A percentile compares a stretch with the other conserved stretches of the same genome.
These are phyloP conservation scores for Ambrosia artemisiifolia DNA, from an alignment of 129 eudicot genomes.

Conservation along the genomic window DNA sequence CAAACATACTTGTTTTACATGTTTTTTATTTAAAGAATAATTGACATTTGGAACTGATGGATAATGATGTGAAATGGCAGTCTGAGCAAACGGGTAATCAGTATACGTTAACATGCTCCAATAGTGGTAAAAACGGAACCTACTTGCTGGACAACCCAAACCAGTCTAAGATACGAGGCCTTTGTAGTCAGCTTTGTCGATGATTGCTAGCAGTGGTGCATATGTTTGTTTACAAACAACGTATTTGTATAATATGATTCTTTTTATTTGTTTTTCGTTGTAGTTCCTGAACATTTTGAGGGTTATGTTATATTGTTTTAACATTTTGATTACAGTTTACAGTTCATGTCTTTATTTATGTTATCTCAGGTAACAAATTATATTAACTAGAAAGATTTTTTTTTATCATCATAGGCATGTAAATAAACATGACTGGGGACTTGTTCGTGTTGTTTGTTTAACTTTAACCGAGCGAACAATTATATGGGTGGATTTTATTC, in stretches of 20 bases:
- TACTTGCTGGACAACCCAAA: conserved; percentile 48
- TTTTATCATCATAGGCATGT: too few species aligned
- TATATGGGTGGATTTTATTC: too few species aligned
- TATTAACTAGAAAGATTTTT: too few species aligned
- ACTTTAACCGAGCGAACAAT: too few species aligned
- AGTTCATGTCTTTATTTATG: neutral
- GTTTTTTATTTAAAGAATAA: neutral
- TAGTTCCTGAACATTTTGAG: neutral
- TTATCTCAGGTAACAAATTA: neutral
- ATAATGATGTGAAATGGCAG: conserved; percentile 35
- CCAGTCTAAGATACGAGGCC: conserved; percentile 57
- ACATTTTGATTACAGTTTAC: neutral
- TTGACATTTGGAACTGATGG: neutral
- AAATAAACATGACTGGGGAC: too few species aligned
- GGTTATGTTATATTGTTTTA: conserved; percentile 6
- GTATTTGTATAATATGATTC: conserved; percentile 26
- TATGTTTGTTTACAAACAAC: neutral
- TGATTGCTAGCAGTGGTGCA: conserved; percentile 31
- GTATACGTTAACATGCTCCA: conserved; percentile 61
- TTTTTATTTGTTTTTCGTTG: neutral
- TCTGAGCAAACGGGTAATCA: conserved; percentile 66
- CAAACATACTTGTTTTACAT: neutral
- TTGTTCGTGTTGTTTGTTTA: too few species aligned
- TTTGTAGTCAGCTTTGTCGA: conserved; percentile 72
- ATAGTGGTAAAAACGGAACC: conserved; percentile 51